These are phyloP conservation scores for Candida koratica DNA, from an alignment of 805 yeast species.

Conservation along the genomic window DNA sequence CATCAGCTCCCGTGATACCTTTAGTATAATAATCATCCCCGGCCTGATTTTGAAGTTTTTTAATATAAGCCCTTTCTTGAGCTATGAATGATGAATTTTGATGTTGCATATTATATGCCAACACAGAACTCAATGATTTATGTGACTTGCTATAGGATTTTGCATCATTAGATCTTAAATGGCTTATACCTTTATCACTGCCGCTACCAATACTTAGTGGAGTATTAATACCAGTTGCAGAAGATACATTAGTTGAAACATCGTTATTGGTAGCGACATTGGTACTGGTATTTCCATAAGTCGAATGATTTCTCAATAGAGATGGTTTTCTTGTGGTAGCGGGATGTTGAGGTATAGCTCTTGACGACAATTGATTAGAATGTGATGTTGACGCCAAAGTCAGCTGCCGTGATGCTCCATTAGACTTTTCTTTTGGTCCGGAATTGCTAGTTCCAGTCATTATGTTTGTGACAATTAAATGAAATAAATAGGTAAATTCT, in stretches of 20 bases:
- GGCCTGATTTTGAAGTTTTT: conserved; percentile 55
- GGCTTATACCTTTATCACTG: not conserved
- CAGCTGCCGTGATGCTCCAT: no score
- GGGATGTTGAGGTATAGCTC: conserved; percentile 11
- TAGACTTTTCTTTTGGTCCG: no score
- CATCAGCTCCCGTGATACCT: conserved; percentile 48
- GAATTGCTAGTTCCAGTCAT: no score
- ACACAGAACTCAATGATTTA: conserved; percentile 14
- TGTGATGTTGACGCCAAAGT: no score
- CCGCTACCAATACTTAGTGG: not conserved
- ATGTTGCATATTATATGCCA: conserved; percentile 16
- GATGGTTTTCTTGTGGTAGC: conserved; percentile 15
- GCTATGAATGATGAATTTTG: conserved; percentile 37
- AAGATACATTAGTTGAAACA: not conserved
- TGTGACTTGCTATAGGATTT: conserved; percentile 10
- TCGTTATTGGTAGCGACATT: not conserved
- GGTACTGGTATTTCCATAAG: conserved; percentile 4
- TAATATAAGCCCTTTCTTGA: conserved; percentile 66
- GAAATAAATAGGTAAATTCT: no score
- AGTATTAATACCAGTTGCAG: not conserved
- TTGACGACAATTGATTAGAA: not conserved
- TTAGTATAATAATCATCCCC: conserved; percentile 71
- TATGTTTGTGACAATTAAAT: no score
- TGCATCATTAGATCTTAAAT: conserved; percentile 11
- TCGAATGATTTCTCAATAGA: conserved; percentile 16